Conservation (phyloP, 495 filamentous ascomycete species). For the Clavariopsis aquatica region DNA sequence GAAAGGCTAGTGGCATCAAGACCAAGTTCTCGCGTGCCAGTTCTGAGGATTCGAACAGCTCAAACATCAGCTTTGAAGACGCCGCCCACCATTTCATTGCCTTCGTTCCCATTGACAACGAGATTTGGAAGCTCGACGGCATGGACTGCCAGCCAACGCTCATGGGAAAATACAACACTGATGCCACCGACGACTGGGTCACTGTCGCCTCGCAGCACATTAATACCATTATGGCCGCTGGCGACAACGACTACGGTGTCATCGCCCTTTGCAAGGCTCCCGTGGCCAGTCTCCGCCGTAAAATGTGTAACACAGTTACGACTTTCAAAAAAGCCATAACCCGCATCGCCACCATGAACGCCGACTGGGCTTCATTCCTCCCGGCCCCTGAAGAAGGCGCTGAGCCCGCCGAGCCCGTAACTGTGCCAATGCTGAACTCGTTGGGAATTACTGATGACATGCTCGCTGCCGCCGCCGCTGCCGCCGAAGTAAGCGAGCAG, state of each 20-base stretch:
- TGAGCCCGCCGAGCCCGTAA: neutral
- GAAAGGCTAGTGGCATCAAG: slow-evolving; percentile 33
- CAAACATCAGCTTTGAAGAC: slow-evolving; percentile 45
- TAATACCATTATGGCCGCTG: slow-evolving; percentile 22
- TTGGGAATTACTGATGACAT: slow-evolving; percentile 13
- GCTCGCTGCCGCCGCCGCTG: neutral
- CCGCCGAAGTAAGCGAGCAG: neutral
- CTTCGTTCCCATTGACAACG: slow-evolving; percentile 72
- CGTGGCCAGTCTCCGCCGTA: slow-evolving; percentile 45
- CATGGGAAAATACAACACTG: slow-evolving; percentile 57
- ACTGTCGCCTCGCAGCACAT: slow-evolving; percentile 50
- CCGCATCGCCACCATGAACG: slow-evolving; percentile 41
- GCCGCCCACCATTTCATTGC: slow-evolving; percentile 83
- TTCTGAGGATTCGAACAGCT: slow-evolving; percentile 25
- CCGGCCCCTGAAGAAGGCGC: neutral
- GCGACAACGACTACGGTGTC: slow-evolving; percentile 60
- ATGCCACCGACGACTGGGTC: slow-evolving; percentile 49
- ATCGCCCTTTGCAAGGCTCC: slow-evolving; percentile 58
- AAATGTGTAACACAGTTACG: slow-evolving; percentile 54
- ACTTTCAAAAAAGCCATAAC: slow-evolving; percentile 45
- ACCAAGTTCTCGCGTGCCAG: slow-evolving; percentile 20
- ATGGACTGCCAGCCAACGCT: slow-evolving; percentile 71
- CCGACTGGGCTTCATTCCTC: slow-evolving; percentile 40
- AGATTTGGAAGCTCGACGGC: slow-evolving; percentile 90
- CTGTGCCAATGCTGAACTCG: neutral